Conservation (phyloP, 495 filamentous ascomycete genomes). For the Neurospora sp. region DNA sequence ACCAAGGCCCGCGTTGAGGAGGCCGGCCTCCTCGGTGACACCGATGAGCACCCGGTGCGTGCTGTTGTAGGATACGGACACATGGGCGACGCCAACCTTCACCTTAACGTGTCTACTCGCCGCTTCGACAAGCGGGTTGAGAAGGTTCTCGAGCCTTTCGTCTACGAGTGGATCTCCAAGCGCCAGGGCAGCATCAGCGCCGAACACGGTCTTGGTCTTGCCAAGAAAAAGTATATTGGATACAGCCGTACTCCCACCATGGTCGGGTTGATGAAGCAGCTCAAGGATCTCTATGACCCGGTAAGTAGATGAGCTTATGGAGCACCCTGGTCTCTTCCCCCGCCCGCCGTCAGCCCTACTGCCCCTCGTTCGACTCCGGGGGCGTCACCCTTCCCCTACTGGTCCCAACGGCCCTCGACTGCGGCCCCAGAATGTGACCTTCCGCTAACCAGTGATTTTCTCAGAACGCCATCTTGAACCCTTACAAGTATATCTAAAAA, state of each 20-base stretch:
- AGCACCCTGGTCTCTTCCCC: background rate
- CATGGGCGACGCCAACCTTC: conserved; percentile 93
- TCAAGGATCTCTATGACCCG: conserved; percentile 87
- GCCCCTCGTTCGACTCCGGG: background rate
- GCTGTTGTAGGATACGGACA: conserved; percentile 94
- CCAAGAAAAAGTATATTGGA: conserved; percentile 88
- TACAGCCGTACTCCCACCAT: conserved; percentile 84
- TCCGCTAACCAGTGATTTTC: conserved; percentile 1
- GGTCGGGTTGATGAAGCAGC: conserved; percentile 82
- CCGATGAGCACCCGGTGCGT: conserved; percentile 69
- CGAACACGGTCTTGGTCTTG: conserved; percentile 87
- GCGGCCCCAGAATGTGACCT: background rate
- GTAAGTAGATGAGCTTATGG: conserved; percentile 41
- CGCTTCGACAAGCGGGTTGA: conserved; percentile 83
- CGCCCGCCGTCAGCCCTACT: background rate
- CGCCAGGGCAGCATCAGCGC: conserved; percentile 87
- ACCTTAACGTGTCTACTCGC: conserved; percentile 77
- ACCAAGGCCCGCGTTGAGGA: conserved; percentile 57
- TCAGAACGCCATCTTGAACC: conserved; percentile 81
- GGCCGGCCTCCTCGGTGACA: conserved; percentile 67
- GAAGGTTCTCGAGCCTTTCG: conserved; percentile 81
- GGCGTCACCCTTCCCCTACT: background rate
- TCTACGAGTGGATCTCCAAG: conserved; percentile 92
- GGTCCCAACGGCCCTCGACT: background rate
- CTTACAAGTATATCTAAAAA: conserved; percentile 65